A percentile compares a stretch with the other conserved stretches of the same genome.
These are phyloP conservation scores for Graphiopsis chlorocephala DNA, from an alignment of 2,329 filamentous ascomycete genomes.

Conservation along the genomic window DNA sequence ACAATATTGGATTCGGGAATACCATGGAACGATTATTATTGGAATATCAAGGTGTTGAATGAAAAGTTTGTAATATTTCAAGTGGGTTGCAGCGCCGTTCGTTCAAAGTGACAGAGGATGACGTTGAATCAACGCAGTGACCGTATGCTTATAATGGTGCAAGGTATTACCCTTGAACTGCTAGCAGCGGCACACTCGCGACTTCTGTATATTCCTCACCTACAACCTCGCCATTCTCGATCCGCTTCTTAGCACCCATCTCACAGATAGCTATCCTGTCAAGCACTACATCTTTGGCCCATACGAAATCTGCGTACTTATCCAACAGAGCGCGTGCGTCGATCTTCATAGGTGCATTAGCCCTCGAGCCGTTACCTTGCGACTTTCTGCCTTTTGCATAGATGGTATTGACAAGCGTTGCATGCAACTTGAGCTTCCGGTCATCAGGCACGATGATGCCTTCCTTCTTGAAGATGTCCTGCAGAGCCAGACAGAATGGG, in stretches of 20 bases:
- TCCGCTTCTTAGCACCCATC: constrained; percentile 76
- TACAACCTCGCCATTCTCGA: constrained; percentile 47
- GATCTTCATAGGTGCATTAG: constrained; percentile 39
- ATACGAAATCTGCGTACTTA: constrained; percentile 63
- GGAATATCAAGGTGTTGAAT: constrained; percentile 6
- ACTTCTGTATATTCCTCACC: constrained; percentile 55
- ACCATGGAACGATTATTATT: constrained; percentile 6
- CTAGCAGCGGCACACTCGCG: constrained; percentile 27
- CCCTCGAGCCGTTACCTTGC: constrained; percentile 33
- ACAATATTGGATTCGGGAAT: constrained; percentile 8
- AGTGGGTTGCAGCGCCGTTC: background rate
- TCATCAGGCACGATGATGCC: constrained; percentile 58
- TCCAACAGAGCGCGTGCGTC: constrained; percentile 46
- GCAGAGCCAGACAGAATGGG: constrained; percentile 58
- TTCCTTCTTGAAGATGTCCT: constrained; percentile 52
- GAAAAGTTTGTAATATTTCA: constrained; percentile 8
- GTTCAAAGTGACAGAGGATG: background rate
- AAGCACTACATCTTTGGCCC: constrained; percentile 67
- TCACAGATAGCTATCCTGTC: constrained; percentile 74
- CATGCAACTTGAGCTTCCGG: constrained; percentile 71
- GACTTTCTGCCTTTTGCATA: constrained; percentile 57
- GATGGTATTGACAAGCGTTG: constrained; percentile 81
- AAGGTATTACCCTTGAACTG: background rate
- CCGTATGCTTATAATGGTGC: background rate
- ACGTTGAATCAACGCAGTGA: background rate